Percentiles rank a stretch among this genome's conserved stretches.
Conservation (phyloP, 306 rosid species). For the Senna siamea region DNA sequence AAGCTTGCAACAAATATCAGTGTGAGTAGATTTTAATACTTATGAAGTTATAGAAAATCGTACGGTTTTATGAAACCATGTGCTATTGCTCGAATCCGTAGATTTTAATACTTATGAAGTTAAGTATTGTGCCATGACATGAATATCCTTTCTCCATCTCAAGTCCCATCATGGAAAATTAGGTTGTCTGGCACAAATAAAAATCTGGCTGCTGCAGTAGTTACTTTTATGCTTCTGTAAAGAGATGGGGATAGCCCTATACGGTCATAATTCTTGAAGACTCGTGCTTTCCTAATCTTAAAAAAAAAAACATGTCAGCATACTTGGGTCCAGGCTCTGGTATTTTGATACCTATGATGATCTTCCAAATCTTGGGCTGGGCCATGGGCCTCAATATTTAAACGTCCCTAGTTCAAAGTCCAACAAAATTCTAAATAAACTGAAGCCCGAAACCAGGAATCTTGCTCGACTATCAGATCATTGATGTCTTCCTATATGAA, state of each 20-base stretch:
- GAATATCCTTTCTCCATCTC: conserved; percentile 11
- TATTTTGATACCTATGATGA: too few species aligned
- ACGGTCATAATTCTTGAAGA: background rate
- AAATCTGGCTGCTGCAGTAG: background rate
- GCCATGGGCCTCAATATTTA: too few species aligned
- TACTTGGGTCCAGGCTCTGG: too few species aligned
- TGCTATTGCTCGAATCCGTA: too few species aligned
- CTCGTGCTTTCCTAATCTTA: conserved; percentile 1
- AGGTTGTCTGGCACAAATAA: conserved; percentile 16
- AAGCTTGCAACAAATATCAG: conserved; percentile 49
- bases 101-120: background rate
- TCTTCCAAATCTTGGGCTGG: too few species aligned
- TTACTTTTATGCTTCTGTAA: conserved; percentile 3
- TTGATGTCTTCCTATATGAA: too few species aligned
- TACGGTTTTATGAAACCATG: too few species aligned
- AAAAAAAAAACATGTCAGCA: background rate
- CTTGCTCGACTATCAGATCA: too few species aligned
- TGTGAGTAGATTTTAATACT: conserved; percentile 48
- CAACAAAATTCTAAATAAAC: too few species aligned
- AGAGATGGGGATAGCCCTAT: background rate
- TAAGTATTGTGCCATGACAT: background rate
- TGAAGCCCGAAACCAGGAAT: too few species aligned
- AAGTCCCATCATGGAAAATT: background rate
- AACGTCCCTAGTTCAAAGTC: too few species aligned
- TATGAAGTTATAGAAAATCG: background rate